A percentile compares a stretch with the other conserved stretches of the same genome.
phyloP scores from a whole-genome alignment of 495 filamentous ascomycete genomes.

The Annulohypoxylon nitens region DNA sequence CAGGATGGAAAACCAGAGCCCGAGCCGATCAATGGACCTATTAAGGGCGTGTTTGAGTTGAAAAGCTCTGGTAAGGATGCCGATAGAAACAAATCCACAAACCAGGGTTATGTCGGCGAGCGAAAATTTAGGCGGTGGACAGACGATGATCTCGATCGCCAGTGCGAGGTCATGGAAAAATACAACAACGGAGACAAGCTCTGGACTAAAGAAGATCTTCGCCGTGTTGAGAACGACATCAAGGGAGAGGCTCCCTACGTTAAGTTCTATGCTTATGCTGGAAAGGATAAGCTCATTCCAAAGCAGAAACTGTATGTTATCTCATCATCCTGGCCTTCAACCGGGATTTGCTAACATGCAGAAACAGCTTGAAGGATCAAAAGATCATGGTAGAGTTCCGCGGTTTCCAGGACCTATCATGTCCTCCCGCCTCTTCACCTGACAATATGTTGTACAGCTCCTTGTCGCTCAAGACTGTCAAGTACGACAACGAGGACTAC shows the following conservation, averaged over 20 bases:
- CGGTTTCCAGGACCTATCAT: conserved; percentile 31
- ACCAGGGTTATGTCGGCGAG: not conserved
- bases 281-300: not conserved
- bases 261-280: conserved; percentile 6
- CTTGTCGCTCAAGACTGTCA: conserved; percentile 16
- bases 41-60: not conserved
- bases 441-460: conserved; percentile 26
- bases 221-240: conserved; percentile 18
- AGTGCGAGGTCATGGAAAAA: conserved; percentile 33
- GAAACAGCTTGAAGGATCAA: not conserved
- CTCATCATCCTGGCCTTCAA: not conserved
- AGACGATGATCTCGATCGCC: conserved; percentile 32
- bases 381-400: conserved; percentile 32
- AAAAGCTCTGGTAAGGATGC: not conserved
- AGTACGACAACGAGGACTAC: conserved; percentile 15
- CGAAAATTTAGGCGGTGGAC: conserved; percentile 17
- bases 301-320: conserved; percentile 14
- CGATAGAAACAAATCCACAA: not conserved
- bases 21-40: not conserved
- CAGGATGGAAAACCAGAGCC: not conserved
- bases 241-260: not conserved
- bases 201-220: conserved; percentile 31
- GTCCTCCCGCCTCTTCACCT: conserved; percentile 13
- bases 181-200: conserved; percentile 30
- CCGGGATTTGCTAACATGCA: conserved; percentile 10